phyloP scores from a whole-genome alignment of 2,329 filamentous ascomycete species.

The Paraconiothyrium sp. region DNA sequence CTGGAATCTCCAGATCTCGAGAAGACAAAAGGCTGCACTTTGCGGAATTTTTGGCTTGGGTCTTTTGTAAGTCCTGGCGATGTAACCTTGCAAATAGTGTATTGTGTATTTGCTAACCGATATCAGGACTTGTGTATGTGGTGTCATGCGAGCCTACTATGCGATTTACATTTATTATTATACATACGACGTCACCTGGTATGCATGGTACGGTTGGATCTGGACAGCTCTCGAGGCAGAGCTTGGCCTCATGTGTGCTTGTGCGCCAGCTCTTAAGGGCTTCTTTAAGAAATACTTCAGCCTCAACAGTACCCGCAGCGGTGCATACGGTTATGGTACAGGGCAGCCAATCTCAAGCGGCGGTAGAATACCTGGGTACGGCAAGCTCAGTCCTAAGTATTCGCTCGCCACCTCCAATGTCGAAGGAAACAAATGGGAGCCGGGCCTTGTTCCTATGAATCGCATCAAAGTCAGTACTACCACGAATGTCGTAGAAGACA shows the following conservation, averaged over 20 bases:
- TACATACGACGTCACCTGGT: conserved; percentile 54
- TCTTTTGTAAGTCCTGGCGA: conserved; percentile 46
- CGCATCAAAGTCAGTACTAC: conserved; percentile 19
- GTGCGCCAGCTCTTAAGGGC: conserved; percentile 54
- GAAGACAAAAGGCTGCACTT: conserved; percentile 55
- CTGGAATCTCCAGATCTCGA: conserved; percentile 55
- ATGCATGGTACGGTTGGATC: conserved; percentile 50
- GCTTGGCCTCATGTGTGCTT: conserved; percentile 55
- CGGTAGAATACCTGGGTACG: conserved; percentile 3
- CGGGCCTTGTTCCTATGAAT: conserved; percentile 15
- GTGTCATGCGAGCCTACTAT: conserved; percentile 51
- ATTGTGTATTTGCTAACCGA: conserved; percentile 9
- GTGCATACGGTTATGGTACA: conserved; percentile 18
- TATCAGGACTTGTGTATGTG: conserved; percentile 43
- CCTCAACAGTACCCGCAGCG: conserved; percentile 21
- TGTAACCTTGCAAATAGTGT: not conserved
- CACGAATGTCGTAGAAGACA: conserved; percentile 19
- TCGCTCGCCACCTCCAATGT: conserved; percentile 7
- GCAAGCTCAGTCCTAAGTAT: conserved; percentile 12
- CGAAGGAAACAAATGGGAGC: conserved; percentile 10
- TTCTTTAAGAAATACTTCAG: conserved; percentile 55
- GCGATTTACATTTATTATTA: conserved; percentile 43
- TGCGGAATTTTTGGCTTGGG: conserved; percentile 57
- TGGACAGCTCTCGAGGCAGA: conserved; percentile 55
- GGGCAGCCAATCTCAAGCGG: not conserved